A percentile compares a stretch with the other conserved stretches of the same genome.
phyloP scores from a whole-genome alignment of 164 flowering plant species.

The Stephania yunnanensis region DNA sequence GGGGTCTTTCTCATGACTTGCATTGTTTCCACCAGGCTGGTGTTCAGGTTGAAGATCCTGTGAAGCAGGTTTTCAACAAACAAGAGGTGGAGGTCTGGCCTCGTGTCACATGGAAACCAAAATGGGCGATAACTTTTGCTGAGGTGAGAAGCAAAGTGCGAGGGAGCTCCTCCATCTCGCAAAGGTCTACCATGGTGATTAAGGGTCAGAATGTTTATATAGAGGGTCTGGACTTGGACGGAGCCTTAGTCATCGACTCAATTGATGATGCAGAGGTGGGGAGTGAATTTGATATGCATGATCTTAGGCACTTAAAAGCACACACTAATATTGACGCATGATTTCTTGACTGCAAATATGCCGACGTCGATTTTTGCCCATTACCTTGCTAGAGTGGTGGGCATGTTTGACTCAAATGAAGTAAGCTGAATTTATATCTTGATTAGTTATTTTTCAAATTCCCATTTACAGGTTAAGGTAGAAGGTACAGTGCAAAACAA shows the following conservation, averaged over 20 bases:
- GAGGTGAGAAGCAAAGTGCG: constrained; percentile 65
- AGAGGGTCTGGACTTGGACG: constrained; percentile 74
- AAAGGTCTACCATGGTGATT: constrained; percentile 63
- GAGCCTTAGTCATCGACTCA: constrained; percentile 63
- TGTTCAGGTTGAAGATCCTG: constrained; percentile 64
- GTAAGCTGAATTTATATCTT: background rate
- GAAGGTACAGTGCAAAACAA: constrained; percentile 65
- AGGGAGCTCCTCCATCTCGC: constrained; percentile 61
- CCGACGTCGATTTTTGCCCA: no score
- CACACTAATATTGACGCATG: background rate
- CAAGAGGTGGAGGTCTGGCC: constrained; percentile 99
- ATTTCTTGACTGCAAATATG: no score
- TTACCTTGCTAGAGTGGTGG: no score
- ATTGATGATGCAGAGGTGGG: constrained; percentile 74
- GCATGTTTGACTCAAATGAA: background rate
- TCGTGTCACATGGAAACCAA: constrained; percentile 75
- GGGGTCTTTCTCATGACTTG: background rate
- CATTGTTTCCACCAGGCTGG: constrained; percentile 54
- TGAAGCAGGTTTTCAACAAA: constrained; percentile 59
- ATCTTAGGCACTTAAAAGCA: background rate
- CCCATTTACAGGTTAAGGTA: constrained; percentile 50
- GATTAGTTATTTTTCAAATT: background rate
- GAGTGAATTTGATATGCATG: background rate
- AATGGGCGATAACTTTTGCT: constrained; percentile 73
- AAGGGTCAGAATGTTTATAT: constrained; percentile 52